Percentiles rank a stretch among this genome's conserved stretches.
Evolutionary conservation across 2,329 filamentous ascomycete species (phyloP).

Genomic region (Nemania diffusa): DNA sequence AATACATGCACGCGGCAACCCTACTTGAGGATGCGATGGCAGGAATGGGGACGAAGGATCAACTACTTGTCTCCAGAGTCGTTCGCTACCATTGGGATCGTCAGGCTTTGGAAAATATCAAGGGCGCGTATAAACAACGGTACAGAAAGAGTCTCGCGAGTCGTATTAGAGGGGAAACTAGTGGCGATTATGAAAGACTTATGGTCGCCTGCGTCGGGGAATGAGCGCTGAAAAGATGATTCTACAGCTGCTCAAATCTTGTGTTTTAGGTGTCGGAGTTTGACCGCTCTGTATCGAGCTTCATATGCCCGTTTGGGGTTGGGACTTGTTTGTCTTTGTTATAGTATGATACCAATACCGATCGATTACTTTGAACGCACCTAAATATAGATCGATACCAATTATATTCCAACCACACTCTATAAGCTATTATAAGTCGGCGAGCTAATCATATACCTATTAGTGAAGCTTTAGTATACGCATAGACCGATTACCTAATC

Average conservation of each 20-base stretch:
- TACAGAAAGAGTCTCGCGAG: conserved; percentile 74
- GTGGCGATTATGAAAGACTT: conserved; percentile 81
- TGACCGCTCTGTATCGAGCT: background rate
- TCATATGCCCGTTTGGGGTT: background rate
- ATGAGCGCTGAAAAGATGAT: conserved; percentile 37
- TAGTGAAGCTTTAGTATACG: too few relatives aligned
- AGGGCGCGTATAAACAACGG: conserved; percentile 77
- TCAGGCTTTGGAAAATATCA: conserved; percentile 78
- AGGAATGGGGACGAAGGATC: conserved; percentile 87
- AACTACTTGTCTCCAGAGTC: conserved; percentile 79
- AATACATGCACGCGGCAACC: conserved; percentile 83
- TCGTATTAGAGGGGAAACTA: conserved; percentile 84
- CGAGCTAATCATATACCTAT: too few relatives aligned
- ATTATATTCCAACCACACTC: background rate
- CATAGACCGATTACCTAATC: too few relatives aligned
- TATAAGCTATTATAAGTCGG: background rate
- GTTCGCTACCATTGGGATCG: conserved; percentile 87
- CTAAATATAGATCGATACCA: conserved; percentile 18
- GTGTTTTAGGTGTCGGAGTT: background rate
- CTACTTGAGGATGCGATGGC: conserved; percentile 89
- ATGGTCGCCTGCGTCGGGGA: conserved; percentile 76
- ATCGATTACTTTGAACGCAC: background rate
- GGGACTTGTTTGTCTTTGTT: background rate
- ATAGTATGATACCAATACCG: background rate
- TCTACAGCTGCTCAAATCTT: background rate